Evolutionary conservation across 1,139 yeast genomes (phyloP).

Genomic region (Suhomyces bolitotheri): DNA sequence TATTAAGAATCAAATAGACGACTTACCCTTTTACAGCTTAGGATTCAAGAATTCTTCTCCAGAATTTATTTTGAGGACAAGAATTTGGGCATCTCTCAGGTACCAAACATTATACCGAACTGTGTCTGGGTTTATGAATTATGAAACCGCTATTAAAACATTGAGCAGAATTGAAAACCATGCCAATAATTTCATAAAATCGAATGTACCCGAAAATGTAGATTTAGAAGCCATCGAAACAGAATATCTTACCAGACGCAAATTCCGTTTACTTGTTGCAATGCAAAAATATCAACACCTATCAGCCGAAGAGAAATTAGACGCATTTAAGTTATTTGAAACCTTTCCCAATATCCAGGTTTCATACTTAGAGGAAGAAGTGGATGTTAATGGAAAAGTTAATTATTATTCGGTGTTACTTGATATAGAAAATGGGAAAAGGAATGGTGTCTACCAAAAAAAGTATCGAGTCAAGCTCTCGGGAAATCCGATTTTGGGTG

Average conservation of each 20-base stretch:
- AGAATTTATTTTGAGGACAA: constrained; percentile 51
- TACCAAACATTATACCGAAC: constrained; percentile 58
- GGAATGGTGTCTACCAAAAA: constrained; percentile 42
- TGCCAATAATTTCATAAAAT: background rate
- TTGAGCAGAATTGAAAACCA: constrained; percentile 47
- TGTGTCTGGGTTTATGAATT: constrained; percentile 58
- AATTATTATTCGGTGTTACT: constrained; percentile 38
- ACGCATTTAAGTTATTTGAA: constrained; percentile 55
- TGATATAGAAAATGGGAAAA: constrained; percentile 47
- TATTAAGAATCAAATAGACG: constrained; percentile 28
- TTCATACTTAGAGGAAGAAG: constrained; percentile 52
- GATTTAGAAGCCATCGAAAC: constrained; percentile 29
- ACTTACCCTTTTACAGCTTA: constrained; percentile 48
- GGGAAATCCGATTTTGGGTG: constrained; percentile 58
- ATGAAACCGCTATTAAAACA: constrained; percentile 52
- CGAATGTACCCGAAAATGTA: no score
- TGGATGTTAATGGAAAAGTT: constrained; percentile 26
- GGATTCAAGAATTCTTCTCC: constrained; percentile 58
- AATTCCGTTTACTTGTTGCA: constrained; percentile 67
- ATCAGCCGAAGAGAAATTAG: constrained; percentile 50
- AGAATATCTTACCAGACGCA: constrained; percentile 48
- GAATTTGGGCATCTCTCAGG: constrained; percentile 60
- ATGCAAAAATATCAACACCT: constrained; percentile 66
- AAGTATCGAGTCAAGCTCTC: constrained; percentile 49
- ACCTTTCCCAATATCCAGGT: constrained; percentile 64